These are phyloP conservation scores for Dictyostelium brefeldianum DNA, from an alignment of 78 protist species.

Conservation along the genomic window DNA sequence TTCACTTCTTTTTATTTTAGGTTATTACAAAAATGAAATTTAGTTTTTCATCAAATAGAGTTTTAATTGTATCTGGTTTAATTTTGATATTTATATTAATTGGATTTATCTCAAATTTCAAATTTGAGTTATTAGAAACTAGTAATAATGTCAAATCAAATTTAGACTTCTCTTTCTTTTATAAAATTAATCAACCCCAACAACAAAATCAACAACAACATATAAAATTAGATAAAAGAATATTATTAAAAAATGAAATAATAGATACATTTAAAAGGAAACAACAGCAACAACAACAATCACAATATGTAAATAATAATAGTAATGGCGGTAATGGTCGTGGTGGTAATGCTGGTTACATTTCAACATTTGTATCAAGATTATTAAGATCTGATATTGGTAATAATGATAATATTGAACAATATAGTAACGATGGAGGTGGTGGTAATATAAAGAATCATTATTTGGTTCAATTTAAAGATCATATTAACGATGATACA, in stretches of 20 bases:
- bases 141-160: background rate
- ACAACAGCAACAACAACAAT: too few species aligned
- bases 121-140: background rate
- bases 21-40: background rate
- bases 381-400: background rate
- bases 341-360: background rate
- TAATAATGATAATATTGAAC: background rate
- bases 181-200: background rate
- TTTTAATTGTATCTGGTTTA: constrained; percentile 1
- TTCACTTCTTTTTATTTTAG: background rate
- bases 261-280: background rate
- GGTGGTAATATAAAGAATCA: background rate
- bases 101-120: too few species aligned
- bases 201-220: background rate
- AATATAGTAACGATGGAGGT: background rate
- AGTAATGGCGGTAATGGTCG: background rate
- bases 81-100: background rate
- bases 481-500: background rate
- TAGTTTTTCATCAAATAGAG: background rate
- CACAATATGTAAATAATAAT: background rate
- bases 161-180: background rate
- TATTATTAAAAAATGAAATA: constrained; percentile 12
- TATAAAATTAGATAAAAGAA: background rate
- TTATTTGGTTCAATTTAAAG: constrained; percentile 4
- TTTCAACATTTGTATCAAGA: background rate